Base-by-base conservation (phyloP, 1,139 yeast species). In the Suhomyces yuchorum region DNA sequence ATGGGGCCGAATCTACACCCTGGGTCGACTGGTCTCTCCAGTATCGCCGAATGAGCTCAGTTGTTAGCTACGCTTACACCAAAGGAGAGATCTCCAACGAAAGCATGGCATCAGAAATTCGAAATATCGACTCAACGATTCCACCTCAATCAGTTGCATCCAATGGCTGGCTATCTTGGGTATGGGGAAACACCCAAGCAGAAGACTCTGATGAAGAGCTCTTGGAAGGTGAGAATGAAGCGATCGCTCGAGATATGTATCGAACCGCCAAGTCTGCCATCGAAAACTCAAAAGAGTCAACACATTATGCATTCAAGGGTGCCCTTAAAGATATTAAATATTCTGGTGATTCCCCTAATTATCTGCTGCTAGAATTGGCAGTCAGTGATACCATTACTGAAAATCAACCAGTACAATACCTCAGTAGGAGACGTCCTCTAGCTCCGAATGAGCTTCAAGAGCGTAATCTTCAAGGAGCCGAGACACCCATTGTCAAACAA, bases 361-460 rank as follows among this genome's bases (percentile, higher is more conserved):
- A 48, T 18, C 48, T 48, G 40, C 50, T 46, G 4, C 54, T 61
- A 26, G 76, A 73, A 45, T 53, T 77, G 36, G 70, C 79, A 0
- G 81, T 78, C 0, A 54, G 64, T 33, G 74, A 69, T 4, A 76
- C 82, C 0, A 54, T 59, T 14, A 67, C 80, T 1, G 77, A 74
- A 51, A 43, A 56, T 0, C 62, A 57, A 11, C 82, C 83, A 1
- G 77, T 77, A 0, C 60, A 55, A 42, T 70, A 66, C 51, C 63
- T 66, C 38, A 59, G 65, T 34, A 66, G 62, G 43, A 73, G 67
- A 51, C 60, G 67, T 14, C 78, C 78, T 0, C 47, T 66, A 1
- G 61, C 67, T 1, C 71, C 74, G 2, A 67, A 67, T 40, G 77
- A 73, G 56, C 55, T 62, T n/a, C 73, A 72, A 50, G 77, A 69